Percentiles rank a stretch among this genome's conserved stretches.
Conservation (phyloP, 345 rosid species). For the Citrus cavaleriei region DNA sequence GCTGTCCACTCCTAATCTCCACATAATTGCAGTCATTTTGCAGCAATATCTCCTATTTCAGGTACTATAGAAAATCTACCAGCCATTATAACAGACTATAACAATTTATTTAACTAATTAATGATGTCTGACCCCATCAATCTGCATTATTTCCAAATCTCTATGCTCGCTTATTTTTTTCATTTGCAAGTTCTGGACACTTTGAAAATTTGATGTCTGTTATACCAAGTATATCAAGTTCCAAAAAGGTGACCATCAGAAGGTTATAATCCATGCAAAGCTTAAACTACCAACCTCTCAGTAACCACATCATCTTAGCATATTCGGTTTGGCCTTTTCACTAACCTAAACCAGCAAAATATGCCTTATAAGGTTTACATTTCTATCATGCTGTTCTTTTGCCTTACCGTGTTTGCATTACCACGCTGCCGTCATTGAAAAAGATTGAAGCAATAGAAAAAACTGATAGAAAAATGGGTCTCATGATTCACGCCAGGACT, state of each 20-base stretch:
- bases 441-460: background rate
- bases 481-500: background rate
- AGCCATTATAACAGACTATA: background rate
- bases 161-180: background rate
- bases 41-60: background rate
- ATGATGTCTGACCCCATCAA: background rate
- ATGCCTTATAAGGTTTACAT: background rate
- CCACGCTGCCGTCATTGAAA: background rate
- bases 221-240: background rate
- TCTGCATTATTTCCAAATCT: too few species aligned
- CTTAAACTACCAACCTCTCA: background rate
- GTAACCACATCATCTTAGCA: background rate
- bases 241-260: background rate
- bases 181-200: background rate
- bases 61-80: background rate
- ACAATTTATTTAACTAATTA: background rate
- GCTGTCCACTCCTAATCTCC: background rate
- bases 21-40: background rate
- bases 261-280: background rate
- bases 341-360: background rate
- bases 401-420: background rate
- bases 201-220: background rate
- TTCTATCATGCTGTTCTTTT: background rate
- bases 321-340: slow-evolving; percentile 14
- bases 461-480: background rate